These are phyloP conservation scores for Xylariomycetidae sp. DNA, from an alignment of 2,329 filamentous ascomycete genomes.

Conservation along the genomic window DNA sequence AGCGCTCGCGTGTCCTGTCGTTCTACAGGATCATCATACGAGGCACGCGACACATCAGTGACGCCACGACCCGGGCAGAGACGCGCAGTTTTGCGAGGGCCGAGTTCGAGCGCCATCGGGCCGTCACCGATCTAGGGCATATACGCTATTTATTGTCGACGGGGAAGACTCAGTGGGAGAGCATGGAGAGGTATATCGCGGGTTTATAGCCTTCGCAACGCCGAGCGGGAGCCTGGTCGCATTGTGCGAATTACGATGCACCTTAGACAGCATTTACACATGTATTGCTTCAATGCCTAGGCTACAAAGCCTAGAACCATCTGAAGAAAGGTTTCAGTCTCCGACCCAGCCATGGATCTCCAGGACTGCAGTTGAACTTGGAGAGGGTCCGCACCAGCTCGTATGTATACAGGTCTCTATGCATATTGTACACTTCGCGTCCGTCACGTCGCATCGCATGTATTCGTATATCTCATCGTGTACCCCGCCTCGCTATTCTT, in stretches of 20 bases:
- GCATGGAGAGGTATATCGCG: conserved; percentile 52
- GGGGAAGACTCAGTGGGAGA: conserved; percentile 61
- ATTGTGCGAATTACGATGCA: too few relatives aligned
- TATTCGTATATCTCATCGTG: too few relatives aligned
- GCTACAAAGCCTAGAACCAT: too few relatives aligned
- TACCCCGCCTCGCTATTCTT: too few relatives aligned
- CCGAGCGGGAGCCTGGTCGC: too few relatives aligned
- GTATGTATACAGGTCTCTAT: conserved; percentile 7
- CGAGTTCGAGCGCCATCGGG: conserved; percentile 55
- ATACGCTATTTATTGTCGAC: conserved; percentile 59
- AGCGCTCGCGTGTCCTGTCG: conserved; percentile 46
- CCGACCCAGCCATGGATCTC: too few relatives aligned
- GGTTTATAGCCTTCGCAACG: too few relatives aligned
- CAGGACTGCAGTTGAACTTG: too few relatives aligned
- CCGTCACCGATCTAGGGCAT: conserved; percentile 50
- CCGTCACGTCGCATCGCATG: background rate
- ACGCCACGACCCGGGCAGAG: conserved; percentile 47
- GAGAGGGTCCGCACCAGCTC: too few relatives aligned
- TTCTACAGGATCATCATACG: conserved; percentile 55
- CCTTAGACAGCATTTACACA: too few relatives aligned
- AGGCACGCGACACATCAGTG: conserved; percentile 44
- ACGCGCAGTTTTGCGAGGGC: conserved; percentile 50
- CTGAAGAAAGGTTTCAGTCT: too few relatives aligned
- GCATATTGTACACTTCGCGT: conserved; percentile 11
- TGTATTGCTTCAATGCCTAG: background rate